Evolutionary conservation across 2,329 filamentous ascomycete species (phyloP), one percentile per base, ranked within the genome.

Genomic region (Penicillium sp.): DNA sequence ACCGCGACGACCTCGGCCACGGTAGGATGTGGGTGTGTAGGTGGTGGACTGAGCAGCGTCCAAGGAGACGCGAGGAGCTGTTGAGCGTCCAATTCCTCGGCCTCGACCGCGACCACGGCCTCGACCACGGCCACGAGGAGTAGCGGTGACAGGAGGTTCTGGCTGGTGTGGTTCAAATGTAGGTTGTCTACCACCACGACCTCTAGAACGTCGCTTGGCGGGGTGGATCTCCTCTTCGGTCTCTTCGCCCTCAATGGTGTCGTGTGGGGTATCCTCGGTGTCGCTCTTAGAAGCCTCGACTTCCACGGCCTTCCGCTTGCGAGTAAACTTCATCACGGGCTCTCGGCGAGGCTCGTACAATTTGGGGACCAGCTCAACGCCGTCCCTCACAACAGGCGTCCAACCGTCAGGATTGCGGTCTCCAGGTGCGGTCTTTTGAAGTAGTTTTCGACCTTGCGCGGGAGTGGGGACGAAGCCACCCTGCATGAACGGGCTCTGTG

Each of bases 401-500:
- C 67, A 72, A 16, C 65, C 65, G 52, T 72, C 69, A 14, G 65
- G 57, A 38, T 73, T 72, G 10, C 54, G 58, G 31, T 69, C 60
- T 17, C 60, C 61, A 5, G 54, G 56, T 10, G 54, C 58, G 17
- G 56, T 57, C 41, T 68, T 65, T 17, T 57, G 51, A 17, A 53
- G 52, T 58, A 69, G 67, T 45, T 65, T 69, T 41, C 65, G 62
- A 33, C 57, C 58, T 41, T 71, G 68, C 9, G 66, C 60, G 3
- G 68, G 52, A 14, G 67, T 72, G 6, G 70, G 68, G 29, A 65
- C 64, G 50, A 72, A 72, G 7, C 69, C 68, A 31, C 68, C 69
- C 50, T 82, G 79, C 1, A 67, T 58, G 42, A 78, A 79, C 0
- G 79, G 76, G 52, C 81, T 74, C 48, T 81, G 79, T 4, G 36